These are phyloP conservation scores for Adenanthera pavonina DNA, from an alignment of 306 rosid genomes.

Conservation along the genomic window DNA sequence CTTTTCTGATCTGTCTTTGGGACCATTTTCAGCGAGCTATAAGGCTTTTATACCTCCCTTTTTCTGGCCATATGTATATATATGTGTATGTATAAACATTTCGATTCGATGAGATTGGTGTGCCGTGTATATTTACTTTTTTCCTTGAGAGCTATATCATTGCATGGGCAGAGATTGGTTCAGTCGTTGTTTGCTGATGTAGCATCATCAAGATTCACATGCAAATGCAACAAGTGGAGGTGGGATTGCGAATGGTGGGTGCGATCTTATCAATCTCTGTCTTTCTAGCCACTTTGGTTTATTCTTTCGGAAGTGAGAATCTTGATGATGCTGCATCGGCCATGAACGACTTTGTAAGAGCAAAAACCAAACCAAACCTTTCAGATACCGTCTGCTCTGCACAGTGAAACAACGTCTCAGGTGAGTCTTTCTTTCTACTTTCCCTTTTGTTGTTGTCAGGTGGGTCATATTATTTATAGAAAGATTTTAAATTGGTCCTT, in stretches of 20 bases:
- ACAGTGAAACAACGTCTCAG: constrained; percentile 30
- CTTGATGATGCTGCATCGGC: constrained; percentile 99
- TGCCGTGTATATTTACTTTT: neutral
- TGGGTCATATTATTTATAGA: constrained; percentile 32
- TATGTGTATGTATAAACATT: neutral
- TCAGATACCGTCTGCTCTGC: constrained; percentile 39
- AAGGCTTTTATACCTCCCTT: neutral
- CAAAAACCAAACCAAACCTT: constrained; percentile 6
- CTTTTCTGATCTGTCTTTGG: constrained; percentile 1
- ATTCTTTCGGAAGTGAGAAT: constrained; percentile 77
- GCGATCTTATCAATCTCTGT: neutral
- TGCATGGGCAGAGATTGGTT: constrained; percentile 55
- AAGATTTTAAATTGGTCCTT: constrained; percentile 19
- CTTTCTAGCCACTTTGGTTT: constrained; percentile 18
- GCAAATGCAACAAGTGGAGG: constrained; percentile 46
- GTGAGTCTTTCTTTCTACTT: constrained; percentile 26
- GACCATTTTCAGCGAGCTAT: constrained; percentile 1
- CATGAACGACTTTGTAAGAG: constrained; percentile 60
- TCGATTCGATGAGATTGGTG: constrained; percentile 28
- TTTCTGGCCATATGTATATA: neutral
- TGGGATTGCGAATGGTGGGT: constrained; percentile 16
- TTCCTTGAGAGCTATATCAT: constrained; percentile 11
- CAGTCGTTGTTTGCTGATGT: constrained; percentile 91
- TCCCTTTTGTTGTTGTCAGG: constrained; percentile 47
- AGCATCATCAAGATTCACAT: constrained; percentile 99